These are phyloP conservation scores for Trebouxia gelatinosa DNA, from an alignment of 163 green algal species.

Conservation along the genomic window DNA sequence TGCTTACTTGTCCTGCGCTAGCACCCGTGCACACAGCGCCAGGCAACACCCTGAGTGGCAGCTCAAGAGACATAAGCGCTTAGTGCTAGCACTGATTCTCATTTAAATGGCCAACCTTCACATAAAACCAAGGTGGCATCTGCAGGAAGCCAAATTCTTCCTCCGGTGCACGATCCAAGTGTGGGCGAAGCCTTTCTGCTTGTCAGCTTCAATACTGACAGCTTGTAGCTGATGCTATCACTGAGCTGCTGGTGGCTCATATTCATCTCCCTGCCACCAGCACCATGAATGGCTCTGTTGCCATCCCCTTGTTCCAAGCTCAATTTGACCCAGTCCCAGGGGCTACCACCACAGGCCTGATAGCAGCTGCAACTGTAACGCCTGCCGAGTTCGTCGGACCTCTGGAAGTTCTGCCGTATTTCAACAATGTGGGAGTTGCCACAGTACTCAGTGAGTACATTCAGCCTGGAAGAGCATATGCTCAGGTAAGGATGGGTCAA, in stretches of 20 bases:
- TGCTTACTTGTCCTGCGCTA: no score
- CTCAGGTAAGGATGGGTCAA: not conserved
- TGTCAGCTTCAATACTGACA: constrained; percentile 3
- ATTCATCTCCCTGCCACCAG: not conserved
- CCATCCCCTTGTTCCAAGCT: constrained; percentile 1
- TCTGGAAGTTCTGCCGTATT: not conserved
- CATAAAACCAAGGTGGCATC: no score
- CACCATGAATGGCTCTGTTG: constrained; percentile 9
- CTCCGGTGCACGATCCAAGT: not conserved
- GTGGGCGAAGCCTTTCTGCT: not conserved
- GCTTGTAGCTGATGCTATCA: not conserved
- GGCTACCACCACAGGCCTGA: not conserved
- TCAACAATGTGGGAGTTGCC: not conserved
- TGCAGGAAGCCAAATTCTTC: constrained; percentile 2
- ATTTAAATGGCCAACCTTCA: no score
- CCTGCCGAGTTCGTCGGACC: constrained; percentile 2
- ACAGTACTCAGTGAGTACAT: constrained; percentile 17
- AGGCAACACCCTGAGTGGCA: no score
- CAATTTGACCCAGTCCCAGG: constrained; percentile 10
- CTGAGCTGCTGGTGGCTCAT: not conserved
- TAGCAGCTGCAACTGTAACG: constrained; percentile 12
- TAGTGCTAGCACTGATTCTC: no score
- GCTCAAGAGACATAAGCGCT: no score
- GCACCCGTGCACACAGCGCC: no score
- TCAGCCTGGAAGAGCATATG: not conserved